Conservation (phyloP, 2,329 filamentous ascomycete genomes). For the Mycogone perniciosa region DNA sequence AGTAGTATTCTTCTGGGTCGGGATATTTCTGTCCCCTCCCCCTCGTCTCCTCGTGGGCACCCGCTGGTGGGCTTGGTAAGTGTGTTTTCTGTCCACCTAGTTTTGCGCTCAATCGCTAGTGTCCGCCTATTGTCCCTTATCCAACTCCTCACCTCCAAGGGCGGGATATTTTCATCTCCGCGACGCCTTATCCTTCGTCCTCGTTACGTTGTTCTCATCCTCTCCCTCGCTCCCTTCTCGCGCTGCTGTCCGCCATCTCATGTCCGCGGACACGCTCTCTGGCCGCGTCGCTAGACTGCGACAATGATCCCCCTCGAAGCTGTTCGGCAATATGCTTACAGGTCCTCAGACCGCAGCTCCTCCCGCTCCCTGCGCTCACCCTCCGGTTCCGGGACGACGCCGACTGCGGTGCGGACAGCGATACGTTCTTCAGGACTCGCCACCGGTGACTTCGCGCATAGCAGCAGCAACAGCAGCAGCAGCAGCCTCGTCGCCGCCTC, state of each 20-base stretch:
- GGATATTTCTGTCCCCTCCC: too few species aligned
- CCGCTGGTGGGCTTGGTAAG: too few species aligned
- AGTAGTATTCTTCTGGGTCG: too few species aligned
- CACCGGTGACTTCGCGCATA: constrained; percentile 20
- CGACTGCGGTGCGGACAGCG: constrained; percentile 15
- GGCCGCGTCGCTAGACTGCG: constrained; percentile 25
- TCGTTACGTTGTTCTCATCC: neutral
- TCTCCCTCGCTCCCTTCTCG: constrained; percentile 14
- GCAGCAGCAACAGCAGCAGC: constrained; percentile 5
- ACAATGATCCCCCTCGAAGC: constrained; percentile 23
- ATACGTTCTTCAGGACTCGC: constrained; percentile 1
- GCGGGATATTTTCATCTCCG: constrained; percentile 7
- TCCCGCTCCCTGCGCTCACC: constrained; percentile 6
- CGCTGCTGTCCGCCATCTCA: constrained; percentile 13
- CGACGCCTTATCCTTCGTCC: neutral
- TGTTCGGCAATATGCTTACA: constrained; percentile 15
- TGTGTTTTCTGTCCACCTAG: too few species aligned
- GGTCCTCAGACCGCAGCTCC: constrained; percentile 12
- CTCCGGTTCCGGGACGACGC: constrained; percentile 6
- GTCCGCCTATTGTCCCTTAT: constrained; percentile 4
- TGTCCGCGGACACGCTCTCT: constrained; percentile 19
- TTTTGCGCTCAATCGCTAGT: too few species aligned
- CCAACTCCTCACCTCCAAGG: constrained; percentile 8
- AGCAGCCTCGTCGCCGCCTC: constrained; percentile 9
- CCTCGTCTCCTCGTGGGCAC: too few species aligned